Conservation (phyloP, 208 protist genomes). For the Crithidia brevicula region DNA sequence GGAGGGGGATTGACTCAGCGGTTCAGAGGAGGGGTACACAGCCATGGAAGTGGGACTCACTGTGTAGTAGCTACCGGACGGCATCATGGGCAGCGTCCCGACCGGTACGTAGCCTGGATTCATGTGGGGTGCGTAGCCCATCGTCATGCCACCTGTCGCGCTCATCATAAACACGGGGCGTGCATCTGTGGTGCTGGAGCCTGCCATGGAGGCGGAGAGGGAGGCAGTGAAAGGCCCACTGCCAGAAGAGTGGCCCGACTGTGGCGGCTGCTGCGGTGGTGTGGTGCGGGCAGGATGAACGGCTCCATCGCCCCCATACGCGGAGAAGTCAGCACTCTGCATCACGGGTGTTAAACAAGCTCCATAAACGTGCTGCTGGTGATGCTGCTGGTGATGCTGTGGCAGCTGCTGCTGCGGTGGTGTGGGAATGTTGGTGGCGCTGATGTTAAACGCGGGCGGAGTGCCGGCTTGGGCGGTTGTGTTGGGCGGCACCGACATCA, state of each 20-base stretch:
- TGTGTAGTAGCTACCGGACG: constrained; percentile 3
- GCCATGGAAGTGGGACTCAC: too few species aligned
- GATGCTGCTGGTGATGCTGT: too few species aligned
- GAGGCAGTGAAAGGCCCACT: not conserved
- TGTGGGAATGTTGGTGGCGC: too few species aligned
- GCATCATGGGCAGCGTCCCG: not conserved
- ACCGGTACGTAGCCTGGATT: not conserved
- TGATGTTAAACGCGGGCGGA: not conserved
- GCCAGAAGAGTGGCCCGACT: too few species aligned
- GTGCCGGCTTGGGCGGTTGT: not conserved
- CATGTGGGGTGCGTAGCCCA: constrained; percentile 3
- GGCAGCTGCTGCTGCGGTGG: too few species aligned
- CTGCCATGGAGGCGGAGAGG: not conserved
- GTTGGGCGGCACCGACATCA: not conserved
- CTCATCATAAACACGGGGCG: constrained; percentile 1
- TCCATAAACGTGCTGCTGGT: too few species aligned
- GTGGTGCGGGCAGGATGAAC: too few species aligned
- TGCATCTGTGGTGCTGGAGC: not conserved
- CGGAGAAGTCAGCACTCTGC: not conserved
- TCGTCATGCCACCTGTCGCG: not conserved
- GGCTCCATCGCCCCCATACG: too few species aligned
- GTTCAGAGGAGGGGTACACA: not conserved
- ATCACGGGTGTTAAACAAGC: too few species aligned
- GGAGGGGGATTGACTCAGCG: not conserved
- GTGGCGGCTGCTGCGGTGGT: not conserved